Evolutionary conservation across 805 yeast genomes (phyloP).

Genomic region (Starmerella tilneyi): DNA sequence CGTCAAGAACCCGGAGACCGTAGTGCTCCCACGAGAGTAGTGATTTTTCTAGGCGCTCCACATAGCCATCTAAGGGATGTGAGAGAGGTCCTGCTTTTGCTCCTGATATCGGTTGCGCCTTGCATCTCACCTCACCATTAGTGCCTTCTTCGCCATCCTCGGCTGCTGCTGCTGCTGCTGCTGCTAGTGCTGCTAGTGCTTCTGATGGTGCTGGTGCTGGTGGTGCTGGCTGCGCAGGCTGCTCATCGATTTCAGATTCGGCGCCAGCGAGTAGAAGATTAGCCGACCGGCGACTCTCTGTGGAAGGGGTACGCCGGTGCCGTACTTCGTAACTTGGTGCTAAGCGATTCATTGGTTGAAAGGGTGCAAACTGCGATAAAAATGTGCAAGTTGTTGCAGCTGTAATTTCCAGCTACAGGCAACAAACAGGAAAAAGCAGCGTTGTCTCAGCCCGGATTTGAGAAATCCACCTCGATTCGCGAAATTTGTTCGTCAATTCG

Average conservation of each 20-base stretch:
- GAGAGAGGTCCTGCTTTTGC: too few species aligned
- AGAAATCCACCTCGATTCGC: not conserved
- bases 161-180: not conserved
- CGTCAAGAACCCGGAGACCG: conserved; percentile 28
- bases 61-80: not conserved
- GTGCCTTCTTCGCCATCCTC: not conserved
- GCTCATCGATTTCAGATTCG: not conserved
- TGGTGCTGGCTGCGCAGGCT: not conserved
- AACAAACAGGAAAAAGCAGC: not conserved
- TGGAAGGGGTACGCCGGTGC: conserved; percentile 2
- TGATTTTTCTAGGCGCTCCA: conserved; percentile 11
- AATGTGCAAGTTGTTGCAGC: not conserved
- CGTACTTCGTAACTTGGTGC: conserved; percentile 4
- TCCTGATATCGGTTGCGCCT: not conserved
- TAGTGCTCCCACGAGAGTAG: conserved; percentile 31
- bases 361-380: too few species aligned
- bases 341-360: conserved; percentile 1
- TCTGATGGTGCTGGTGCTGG: not conserved
- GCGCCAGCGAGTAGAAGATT: not conserved
- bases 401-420: not conserved
- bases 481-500: not conserved
- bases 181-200: not conserved
- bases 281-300: not conserved
- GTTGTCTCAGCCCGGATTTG: not conserved
- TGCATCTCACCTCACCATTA: conserved; percentile 2